Base-by-base conservation (phyloP, 163 green algal species). In the Chlorella variabilis region DNA sequence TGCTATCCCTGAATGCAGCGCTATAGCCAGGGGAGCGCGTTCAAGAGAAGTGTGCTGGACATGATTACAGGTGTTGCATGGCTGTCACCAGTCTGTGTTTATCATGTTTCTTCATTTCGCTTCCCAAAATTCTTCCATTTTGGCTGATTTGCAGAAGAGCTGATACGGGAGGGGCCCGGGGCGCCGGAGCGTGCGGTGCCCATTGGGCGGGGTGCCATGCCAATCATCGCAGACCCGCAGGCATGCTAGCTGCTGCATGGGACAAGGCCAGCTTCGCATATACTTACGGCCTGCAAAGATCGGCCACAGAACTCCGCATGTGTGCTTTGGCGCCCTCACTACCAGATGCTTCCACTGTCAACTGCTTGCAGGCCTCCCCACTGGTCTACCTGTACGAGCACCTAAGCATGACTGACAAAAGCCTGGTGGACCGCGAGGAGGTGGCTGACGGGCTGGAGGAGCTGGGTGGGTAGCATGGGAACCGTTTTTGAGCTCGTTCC, bases 41-140 rank as follows among this genome's bases (percentile, higher is more conserved):
- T 98, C 42, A 94, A 95, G 87, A 91, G 94, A 66, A 95, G 90
- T 39, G 92, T 98, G 41, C 90, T 98, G 75, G 95, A 98, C 85
- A 91, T 97, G 83, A 97, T 98, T n/a, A n/a, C n/a, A n/a, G n/a
- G n/a, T n/a, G n/a, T n/a, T n/a, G n/a, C n/a, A n/a, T n/a, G n/a
- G n/a, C n/a, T n/a, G n/a, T n/a, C n/a, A n/a, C n/a, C n/a, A n/a
- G n/a, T n/a, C n/a, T n/a, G n/a, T n/a, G n/a, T n/a, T n/a, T n/a
- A n/a, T n/a, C n/a, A n/a, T n/a, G n/a, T n/a, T n/a, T n/a, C n/a
- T n/a, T n/a, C n/a, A n/a, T n/a, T n/a, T n/a, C n/a, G n/a, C n/a
- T n/a, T n/a, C n/a, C n/a, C n/a, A n/a, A n/a, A n/a, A n/a, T n/a
- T n/a, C n/a, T n/a, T n/a, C n/a, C n/a, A n/a, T n/a, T n/a, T n/a